These are phyloP conservation scores for Takashimella tepidaria DNA, from an alignment of 1,284 basidiomycete species.

Conservation along the genomic window DNA sequence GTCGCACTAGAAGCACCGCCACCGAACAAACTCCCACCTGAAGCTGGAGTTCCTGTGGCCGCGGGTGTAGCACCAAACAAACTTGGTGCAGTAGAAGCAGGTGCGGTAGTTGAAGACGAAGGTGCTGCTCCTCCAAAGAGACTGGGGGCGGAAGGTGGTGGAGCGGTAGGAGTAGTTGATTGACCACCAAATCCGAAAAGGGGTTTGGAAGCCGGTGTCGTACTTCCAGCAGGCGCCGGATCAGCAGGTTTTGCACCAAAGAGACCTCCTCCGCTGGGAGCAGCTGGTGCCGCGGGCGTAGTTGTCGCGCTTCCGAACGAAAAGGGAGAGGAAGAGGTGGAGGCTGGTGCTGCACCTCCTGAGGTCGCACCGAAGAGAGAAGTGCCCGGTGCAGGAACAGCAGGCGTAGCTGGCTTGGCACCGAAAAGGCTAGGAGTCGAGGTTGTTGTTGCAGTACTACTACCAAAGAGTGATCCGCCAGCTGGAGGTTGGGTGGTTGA, in stretches of 20 bases:
- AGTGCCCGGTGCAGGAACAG: constrained; percentile 8
- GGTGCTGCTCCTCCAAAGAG: constrained; percentile 29
- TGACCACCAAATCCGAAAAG: constrained; percentile 31
- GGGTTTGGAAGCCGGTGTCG: constrained; percentile 38
- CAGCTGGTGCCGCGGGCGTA: constrained; percentile 1
- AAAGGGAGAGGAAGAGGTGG: constrained; percentile 2
- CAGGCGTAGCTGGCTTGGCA: constrained; percentile 9
- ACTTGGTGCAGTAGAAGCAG: constrained; percentile 22
- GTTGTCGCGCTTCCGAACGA: constrained; percentile 12
- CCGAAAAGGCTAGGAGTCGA: constrained; percentile 19
- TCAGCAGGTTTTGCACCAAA: constrained; percentile 18
- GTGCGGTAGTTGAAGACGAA: constrained; percentile 11
- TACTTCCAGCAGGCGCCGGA: constrained; percentile 16
- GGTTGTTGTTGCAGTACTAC: constrained; percentile 17
- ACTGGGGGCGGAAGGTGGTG: constrained; percentile 24
- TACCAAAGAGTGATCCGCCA: constrained; percentile 26
- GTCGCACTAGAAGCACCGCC: constrained; percentile 10
- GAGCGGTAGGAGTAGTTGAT: constrained; percentile 33
- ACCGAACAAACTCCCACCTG: constrained; percentile 27
- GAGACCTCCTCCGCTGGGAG: constrained; percentile 15
- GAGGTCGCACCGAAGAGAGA: constrained; percentile 17
- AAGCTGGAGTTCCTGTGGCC: constrained; percentile 14
- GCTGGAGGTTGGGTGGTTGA: constrained; percentile 5
- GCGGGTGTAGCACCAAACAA: constrained; percentile 28
- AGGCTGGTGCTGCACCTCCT: constrained; percentile 1